These are phyloP conservation scores for Holtermanniella nyarrowii DNA, from an alignment of 768 basidiomycete species.

Conservation along the genomic window DNA sequence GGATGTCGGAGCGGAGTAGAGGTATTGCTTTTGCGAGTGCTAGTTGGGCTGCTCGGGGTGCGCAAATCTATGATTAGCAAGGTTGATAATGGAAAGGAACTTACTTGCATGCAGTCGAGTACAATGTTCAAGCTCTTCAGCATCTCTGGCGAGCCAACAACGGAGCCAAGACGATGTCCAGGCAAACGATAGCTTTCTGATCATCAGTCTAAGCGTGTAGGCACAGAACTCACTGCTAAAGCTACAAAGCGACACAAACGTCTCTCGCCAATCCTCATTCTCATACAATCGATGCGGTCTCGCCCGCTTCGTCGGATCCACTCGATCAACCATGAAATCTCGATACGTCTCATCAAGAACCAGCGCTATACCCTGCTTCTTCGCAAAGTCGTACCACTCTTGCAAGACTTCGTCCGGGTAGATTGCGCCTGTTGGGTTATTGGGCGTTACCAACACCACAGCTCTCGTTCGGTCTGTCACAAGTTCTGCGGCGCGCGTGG, in stretches of 20 bases:
- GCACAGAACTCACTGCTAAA: slow-evolving; percentile 58
- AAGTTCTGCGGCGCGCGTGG: slow-evolving; percentile 1
- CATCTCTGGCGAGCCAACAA: slow-evolving; percentile 54
- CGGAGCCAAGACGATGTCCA: slow-evolving; percentile 65
- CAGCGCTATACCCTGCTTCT: slow-evolving; percentile 51
- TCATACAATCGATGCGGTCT: slow-evolving; percentile 37
- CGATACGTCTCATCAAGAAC: slow-evolving; percentile 84
- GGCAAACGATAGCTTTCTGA: slow-evolving; percentile 45
- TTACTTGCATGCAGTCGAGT: slow-evolving; percentile 62
- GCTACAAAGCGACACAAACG: slow-evolving; percentile 61
- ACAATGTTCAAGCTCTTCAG: slow-evolving; percentile 51
- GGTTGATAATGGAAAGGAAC: slow-evolving; percentile 4
- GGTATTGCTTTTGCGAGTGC: slow-evolving; percentile 54
- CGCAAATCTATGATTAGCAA: slow-evolving; percentile 48
- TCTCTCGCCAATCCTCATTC: slow-evolving; percentile 50
- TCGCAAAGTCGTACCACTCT: slow-evolving; percentile 55
- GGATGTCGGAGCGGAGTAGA: slow-evolving; percentile 49
- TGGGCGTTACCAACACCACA: slow-evolving; percentile 53
- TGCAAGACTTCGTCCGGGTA: slow-evolving; percentile 53
- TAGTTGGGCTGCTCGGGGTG: slow-evolving; percentile 61
- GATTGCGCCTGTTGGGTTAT: slow-evolving; percentile 53
- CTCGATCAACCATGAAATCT: slow-evolving; percentile 50
- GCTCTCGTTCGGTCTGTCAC: slow-evolving; percentile 52
- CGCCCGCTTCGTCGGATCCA: slow-evolving; percentile 3
- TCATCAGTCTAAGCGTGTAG: background rate